Percentiles rank a stretch among this genome's conserved stretches.
phyloP scores from a whole-genome alignment of 169 alveolate genomes.

The Plasmodium chabaudi region DNA sequence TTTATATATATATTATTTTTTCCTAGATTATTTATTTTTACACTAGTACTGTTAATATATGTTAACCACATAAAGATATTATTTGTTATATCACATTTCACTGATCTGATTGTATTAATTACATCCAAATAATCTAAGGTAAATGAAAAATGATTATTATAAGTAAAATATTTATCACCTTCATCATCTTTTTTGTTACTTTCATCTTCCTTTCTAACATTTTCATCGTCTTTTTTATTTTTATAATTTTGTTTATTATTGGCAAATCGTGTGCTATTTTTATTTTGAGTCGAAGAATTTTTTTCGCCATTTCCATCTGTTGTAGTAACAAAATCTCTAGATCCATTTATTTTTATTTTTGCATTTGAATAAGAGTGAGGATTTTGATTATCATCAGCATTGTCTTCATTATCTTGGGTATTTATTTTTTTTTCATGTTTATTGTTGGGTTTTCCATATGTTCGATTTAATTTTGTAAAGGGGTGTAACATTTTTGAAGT shows the following conservation, averaged over 20 bases:
- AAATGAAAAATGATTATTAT: slow-evolving; percentile 51
- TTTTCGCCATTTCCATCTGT: slow-evolving; percentile 11
- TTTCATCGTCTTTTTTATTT: background rate
- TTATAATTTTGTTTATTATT: slow-evolving; percentile 4
- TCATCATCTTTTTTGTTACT: background rate
- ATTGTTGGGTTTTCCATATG: slow-evolving; percentile 5
- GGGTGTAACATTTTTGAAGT: slow-evolving; percentile 71
- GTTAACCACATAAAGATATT: slow-evolving; percentile 68
- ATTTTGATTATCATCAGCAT: background rate
- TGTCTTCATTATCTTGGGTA: background rate
- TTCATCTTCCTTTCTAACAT: background rate
- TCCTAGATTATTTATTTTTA: slow-evolving; percentile 56
- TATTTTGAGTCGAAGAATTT: background rate
- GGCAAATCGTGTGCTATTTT: background rate
- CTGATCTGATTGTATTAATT: slow-evolving; percentile 57
- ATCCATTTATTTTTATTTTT: background rate
- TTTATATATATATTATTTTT: slow-evolving; percentile 72
- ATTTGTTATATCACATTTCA: slow-evolving; percentile 69
- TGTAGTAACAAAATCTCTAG: background rate
- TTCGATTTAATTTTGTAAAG: slow-evolving; percentile 33
- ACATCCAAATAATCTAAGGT: slow-evolving; percentile 54
- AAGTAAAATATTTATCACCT: background rate
- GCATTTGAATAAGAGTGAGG: background rate
- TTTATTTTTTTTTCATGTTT: background rate
- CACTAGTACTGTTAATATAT: slow-evolving; percentile 74